phyloP scores from a whole-genome alignment of 2,329 filamentous ascomycete species.

The Didymosphaeria variabile region DNA sequence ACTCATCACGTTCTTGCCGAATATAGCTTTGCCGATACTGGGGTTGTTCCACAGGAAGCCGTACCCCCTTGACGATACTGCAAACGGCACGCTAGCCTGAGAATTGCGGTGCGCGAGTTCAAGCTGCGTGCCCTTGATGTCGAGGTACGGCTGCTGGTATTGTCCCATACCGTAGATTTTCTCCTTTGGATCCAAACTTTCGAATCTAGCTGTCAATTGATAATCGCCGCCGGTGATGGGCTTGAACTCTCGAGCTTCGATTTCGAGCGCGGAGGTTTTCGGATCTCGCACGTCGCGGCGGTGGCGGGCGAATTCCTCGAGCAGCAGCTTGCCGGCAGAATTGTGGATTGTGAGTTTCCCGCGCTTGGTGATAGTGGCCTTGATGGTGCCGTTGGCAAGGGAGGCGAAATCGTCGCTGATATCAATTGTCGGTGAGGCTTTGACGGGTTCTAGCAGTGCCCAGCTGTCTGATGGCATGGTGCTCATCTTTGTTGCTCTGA shows the following conservation, averaged over 20 bases:
- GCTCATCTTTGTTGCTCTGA: constrained; percentile 57
- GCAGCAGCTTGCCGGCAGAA: constrained; percentile 52
- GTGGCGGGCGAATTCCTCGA: constrained; percentile 64
- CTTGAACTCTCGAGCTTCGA: constrained; percentile 67
- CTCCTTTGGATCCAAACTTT: constrained; percentile 63
- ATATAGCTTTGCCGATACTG: constrained; percentile 66
- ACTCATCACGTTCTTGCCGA: constrained; percentile 68
- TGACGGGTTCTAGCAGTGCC: constrained; percentile 29
- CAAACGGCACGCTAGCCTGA: constrained; percentile 71
- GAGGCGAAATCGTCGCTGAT: constrained; percentile 45
- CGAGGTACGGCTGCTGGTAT: constrained; percentile 71
- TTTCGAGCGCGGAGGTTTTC: constrained; percentile 65
- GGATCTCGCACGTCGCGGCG: constrained; percentile 63
- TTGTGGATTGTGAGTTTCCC: constrained; percentile 62
- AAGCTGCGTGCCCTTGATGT: constrained; percentile 69
- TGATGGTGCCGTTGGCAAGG: constrained; percentile 61
- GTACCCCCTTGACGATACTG: constrained; percentile 67
- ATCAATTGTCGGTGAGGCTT: constrained; percentile 10
- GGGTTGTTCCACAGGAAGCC: constrained; percentile 75
- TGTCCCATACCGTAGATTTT: constrained; percentile 75
- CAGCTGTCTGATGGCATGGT: constrained; percentile 38
- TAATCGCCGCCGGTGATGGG: constrained; percentile 61
- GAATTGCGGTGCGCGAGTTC: constrained; percentile 74
- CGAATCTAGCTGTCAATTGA: constrained; percentile 67
- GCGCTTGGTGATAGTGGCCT: constrained; percentile 55